Evolutionary conservation across 129 eudicot species (phyloP).

Genomic region (Oenanthe sinensis): DNA sequence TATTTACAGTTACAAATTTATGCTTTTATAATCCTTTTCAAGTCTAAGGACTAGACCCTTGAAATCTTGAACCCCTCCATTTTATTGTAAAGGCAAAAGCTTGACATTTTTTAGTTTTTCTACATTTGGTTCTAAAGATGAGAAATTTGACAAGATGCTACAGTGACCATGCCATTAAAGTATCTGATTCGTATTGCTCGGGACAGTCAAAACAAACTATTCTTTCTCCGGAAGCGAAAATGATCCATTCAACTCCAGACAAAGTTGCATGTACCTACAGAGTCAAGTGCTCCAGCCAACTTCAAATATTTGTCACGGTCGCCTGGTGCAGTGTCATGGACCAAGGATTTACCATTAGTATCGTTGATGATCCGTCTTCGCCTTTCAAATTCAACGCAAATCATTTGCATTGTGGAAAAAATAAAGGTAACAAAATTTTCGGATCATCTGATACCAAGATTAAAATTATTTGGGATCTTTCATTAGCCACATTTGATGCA

Average conservation of each 20-base stretch:
- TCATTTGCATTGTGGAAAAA: conserved; percentile 22
- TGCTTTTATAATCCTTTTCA: conserved; percentile 6
- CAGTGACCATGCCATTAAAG: conserved; percentile 79
- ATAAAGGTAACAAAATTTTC: conserved; percentile 43
- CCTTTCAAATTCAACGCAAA: conserved; percentile 14
- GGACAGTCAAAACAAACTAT: conserved; percentile 41
- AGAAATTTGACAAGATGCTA: conserved; percentile 66
- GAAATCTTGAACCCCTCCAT: conserved; percentile 20
- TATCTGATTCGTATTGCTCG: conserved; percentile 88
- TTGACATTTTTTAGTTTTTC: neutral
- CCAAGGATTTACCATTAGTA: conserved; percentile 36
- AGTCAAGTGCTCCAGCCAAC: conserved; percentile 34
- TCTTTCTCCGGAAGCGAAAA: conserved; percentile 29
- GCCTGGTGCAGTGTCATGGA: conserved; percentile 50
- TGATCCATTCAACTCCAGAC: conserved; percentile 43
- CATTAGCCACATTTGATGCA: conserved; percentile 39
- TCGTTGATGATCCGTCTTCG: conserved; percentile 35
- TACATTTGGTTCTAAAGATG: conserved; percentile 27
- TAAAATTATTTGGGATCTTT: conserved; percentile 70
- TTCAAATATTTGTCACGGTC: conserved; percentile 41
- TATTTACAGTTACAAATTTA: conserved; percentile 26
- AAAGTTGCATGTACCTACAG: conserved; percentile 47
- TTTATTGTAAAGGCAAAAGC: conserved; percentile 18
- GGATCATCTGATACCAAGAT: conserved; percentile 29
- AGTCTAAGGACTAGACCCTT: conserved; percentile 3